Conservation (phyloP, 1,139 yeast species). For the Pichia sorboxylosa region DNA sequence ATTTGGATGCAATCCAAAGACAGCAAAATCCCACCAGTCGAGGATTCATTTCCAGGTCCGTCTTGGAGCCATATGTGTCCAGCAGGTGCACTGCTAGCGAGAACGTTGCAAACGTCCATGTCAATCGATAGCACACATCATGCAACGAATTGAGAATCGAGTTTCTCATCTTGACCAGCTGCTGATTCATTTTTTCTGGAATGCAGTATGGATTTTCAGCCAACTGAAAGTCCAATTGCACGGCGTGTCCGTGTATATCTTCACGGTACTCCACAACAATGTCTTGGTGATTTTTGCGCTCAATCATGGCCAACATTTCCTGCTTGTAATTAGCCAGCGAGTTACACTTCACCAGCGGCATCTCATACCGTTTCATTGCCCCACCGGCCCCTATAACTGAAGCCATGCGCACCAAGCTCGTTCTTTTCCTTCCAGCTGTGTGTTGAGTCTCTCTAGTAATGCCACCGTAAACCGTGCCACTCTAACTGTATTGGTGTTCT, state of each 20-base stretch:
- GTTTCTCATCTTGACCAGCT: conserved; percentile 13
- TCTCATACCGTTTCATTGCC: too few relatives aligned
- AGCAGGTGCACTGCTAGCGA: conserved; percentile 43
- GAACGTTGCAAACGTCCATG: conserved; percentile 40
- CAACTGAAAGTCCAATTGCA: conserved; percentile 14
- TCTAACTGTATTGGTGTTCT: too few relatives aligned
- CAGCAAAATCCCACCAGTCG: conserved; percentile 62
- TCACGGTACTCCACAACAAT: conserved; percentile 18
- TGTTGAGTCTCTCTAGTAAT: too few relatives aligned
- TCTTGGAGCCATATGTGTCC: conserved; percentile 40
- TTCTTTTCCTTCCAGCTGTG: too few relatives aligned
- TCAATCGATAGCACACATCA: conserved; percentile 38
- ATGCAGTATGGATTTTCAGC: conserved; percentile 13
- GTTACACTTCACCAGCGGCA: too few relatives aligned
- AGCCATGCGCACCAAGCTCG: too few relatives aligned
- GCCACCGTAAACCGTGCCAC: too few relatives aligned
- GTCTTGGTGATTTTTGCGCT: conserved; percentile 18
- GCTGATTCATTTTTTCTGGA: conserved; percentile 14
- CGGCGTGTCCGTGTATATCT: conserved; percentile 17
- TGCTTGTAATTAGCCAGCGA: conserved; percentile 7
- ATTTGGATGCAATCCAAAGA: conserved; percentile 66
- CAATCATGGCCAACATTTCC: conserved; percentile 14
- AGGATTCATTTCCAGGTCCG: conserved; percentile 45
- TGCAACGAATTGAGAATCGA: conserved; percentile 38
- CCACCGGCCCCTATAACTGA: too few relatives aligned